Evolutionary conservation across 192 early-diverging fungal species (phyloP).

Genomic region (Backusella luteola): DNA sequence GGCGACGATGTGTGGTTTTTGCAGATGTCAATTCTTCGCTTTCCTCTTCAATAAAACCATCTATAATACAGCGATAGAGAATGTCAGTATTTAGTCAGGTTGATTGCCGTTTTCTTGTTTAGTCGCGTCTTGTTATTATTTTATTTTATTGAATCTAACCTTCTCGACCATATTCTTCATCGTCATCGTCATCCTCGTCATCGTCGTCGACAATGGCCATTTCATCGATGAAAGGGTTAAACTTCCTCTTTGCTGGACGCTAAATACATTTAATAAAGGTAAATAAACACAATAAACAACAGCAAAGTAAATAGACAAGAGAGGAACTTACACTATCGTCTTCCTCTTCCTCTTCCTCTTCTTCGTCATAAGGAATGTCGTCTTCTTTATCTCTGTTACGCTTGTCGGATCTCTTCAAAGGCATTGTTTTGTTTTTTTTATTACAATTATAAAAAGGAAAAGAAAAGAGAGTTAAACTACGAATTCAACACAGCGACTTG

Average conservation of each 20-base stretch:
- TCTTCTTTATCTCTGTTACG: slow-evolving; percentile 28
- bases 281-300: slow-evolving; percentile 14
- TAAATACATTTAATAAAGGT: slow-evolving; percentile 25
- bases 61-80: slow-evolving; percentile 43
- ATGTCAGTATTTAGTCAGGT: slow-evolving; percentile 56
- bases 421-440: background rate
- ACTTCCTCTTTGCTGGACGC: slow-evolving; percentile 43
- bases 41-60: slow-evolving; percentile 73
- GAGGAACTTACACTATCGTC: slow-evolving; percentile 36
- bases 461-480: background rate
- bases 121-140: slow-evolving; percentile 7
- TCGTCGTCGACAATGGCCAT: slow-evolving; percentile 74
- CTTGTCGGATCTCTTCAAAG: slow-evolving; percentile 16
- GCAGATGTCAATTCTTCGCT: slow-evolving; percentile 54
- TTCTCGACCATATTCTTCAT: slow-evolving; percentile 58
- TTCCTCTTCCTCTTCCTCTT: slow-evolving; percentile 51
- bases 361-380: slow-evolving; percentile 50
- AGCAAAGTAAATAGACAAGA: background rate
- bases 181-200: slow-evolving; percentile 66
- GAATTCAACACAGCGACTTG: background rate
- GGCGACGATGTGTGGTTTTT: slow-evolving; percentile 58
- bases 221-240: slow-evolving; percentile 58
- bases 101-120: background rate
- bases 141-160: slow-evolving; percentile 30
- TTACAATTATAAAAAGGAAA: background rate